These are phyloP conservation scores for Bolboschoenus planiculmis DNA, from an alignment of 176 grass and related monocot species.

Conservation along the genomic window DNA sequence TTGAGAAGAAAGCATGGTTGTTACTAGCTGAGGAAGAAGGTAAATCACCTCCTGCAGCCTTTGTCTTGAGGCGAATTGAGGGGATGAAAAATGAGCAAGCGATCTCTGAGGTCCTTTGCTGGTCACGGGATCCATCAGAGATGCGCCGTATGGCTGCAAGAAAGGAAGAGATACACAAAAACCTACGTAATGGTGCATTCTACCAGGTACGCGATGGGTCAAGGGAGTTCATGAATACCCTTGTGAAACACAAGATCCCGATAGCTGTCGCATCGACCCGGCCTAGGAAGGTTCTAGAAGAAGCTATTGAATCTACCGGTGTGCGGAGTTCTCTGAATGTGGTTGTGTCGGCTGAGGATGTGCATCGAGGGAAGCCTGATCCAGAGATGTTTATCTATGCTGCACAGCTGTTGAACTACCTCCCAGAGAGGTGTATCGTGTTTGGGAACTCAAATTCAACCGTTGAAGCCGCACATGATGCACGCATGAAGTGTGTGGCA, in stretches of 20 bases:
- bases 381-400: constrained; percentile 90
- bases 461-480: constrained; percentile 79
- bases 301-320: constrained; percentile 58
- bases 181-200: constrained; percentile 32
- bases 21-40: constrained; percentile 62
- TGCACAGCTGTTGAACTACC: constrained; percentile 68
- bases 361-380: constrained; percentile 80
- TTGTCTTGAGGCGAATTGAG: constrained; percentile 54
- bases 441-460: constrained; percentile 83
- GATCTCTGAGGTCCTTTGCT: constrained; percentile 87
- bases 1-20: constrained; percentile 70
- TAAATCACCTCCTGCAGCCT: constrained; percentile 49
- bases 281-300: constrained; percentile 52
- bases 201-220: constrained; percentile 70
- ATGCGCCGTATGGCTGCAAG: constrained; percentile 43
- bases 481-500: constrained; percentile 79
- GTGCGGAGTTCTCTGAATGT: constrained; percentile 48
- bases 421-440: constrained; percentile 82
- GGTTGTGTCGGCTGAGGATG: constrained; percentile 62
- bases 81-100: constrained; percentile 96
- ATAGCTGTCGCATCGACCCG: constrained; percentile 68
- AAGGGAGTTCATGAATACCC: constrained; percentile 75
- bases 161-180: constrained; percentile 71
- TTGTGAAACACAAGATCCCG: constrained; percentile 80
- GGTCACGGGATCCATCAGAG: constrained; percentile 62